These are phyloP conservation scores for Albugo candida DNA, from an alignment of 352 stramenopile genomes.

Conservation along the genomic window DNA sequence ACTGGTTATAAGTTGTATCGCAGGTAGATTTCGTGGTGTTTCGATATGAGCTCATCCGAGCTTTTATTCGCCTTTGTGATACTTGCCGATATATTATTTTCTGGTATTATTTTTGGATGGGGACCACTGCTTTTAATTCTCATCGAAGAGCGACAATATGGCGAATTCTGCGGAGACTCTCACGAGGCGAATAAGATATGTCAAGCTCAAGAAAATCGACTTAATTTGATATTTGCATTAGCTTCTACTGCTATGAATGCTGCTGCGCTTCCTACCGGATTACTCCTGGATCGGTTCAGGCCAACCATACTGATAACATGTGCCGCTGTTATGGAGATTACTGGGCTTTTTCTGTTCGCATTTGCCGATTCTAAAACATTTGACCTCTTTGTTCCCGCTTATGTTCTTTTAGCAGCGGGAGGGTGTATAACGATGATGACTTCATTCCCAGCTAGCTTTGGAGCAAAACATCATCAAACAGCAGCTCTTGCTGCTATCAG, in stretches of 20 bases:
- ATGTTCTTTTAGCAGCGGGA: slow-evolving; percentile 43
- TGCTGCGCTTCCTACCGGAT: slow-evolving; percentile 46
- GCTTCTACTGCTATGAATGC: slow-evolving; percentile 65
- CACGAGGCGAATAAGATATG: slow-evolving; percentile 4
- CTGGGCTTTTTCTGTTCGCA: slow-evolving; percentile 43
- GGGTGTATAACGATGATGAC: slow-evolving; percentile 69
- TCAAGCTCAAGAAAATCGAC: slow-evolving; percentile 42
- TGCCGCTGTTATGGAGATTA: slow-evolving; percentile 44
- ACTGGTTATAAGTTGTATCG: too few species aligned
- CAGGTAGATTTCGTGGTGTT: too few species aligned
- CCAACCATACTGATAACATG: slow-evolving; percentile 28
- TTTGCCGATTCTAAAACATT: slow-evolving; percentile 52
- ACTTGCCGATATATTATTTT: slow-evolving; percentile 63
- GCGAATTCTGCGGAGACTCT: slow-evolving; percentile 34
- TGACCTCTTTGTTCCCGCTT: slow-evolving; percentile 52
- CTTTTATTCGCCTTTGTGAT: slow-evolving; percentile 25
- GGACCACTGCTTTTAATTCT: slow-evolving; percentile 69
- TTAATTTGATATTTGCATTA: slow-evolving; percentile 77
- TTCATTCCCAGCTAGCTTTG: slow-evolving; percentile 52
- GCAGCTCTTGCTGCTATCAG: slow-evolving; percentile 59
- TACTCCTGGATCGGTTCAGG: slow-evolving; percentile 54
- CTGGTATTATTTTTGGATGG: slow-evolving; percentile 76
- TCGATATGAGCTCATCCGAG: too few species aligned
- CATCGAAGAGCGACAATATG: slow-evolving; percentile 61
- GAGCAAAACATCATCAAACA: slow-evolving; percentile 51